A percentile compares a stretch with the other conserved stretches of the same genome.
Conservation (phyloP, 2,329 filamentous ascomycete species). For the Fusarium verticillioides region DNA sequence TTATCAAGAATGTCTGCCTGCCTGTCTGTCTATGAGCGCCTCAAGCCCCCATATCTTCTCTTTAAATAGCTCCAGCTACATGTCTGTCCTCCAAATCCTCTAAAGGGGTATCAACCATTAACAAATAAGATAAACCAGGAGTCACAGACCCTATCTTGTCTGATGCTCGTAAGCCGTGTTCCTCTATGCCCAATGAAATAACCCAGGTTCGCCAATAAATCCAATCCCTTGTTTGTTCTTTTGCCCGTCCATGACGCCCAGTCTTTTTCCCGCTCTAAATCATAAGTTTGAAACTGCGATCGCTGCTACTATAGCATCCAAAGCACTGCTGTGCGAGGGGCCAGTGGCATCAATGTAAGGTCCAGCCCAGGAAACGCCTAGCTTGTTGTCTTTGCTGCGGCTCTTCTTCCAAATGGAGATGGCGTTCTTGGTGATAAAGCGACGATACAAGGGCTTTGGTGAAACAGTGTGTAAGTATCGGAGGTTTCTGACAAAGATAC, state of each 20-base stretch:
- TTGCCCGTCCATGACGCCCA: conserved; percentile 15
- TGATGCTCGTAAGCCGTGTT: conserved; percentile 17
- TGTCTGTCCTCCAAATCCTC: conserved; percentile 22
- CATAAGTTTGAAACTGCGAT: conserved; percentile 50
- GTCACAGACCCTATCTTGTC: conserved; percentile 19
- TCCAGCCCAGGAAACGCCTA: conserved; percentile 75
- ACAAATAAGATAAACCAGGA: conserved; percentile 32
- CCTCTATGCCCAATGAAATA: conserved; percentile 24
- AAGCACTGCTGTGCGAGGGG: conserved; percentile 70
- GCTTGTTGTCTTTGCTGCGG: conserved; percentile 59
- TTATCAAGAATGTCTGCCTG: conserved; percentile 3
- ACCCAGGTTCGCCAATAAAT: conserved; percentile 33
- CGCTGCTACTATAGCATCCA: conserved; percentile 75
- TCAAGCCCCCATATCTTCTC: conserved; percentile 9
- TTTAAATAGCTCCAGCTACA: conserved; percentile 10
- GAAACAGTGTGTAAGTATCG: conserved; percentile 64
- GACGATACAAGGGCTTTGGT: conserved; percentile 60
- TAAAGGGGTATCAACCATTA: conserved; percentile 43
- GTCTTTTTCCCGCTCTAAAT: conserved; percentile 1
- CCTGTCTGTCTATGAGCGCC: neutral
- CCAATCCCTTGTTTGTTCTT: conserved; percentile 15
- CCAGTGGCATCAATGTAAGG: conserved; percentile 64
- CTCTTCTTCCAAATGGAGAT: conserved; percentile 72
- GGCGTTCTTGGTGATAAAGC: conserved; percentile 70
- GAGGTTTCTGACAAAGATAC: conserved; percentile 74